Base-by-base conservation (phyloP, 225 moss, liverwort and hornwort species). In the Asterella californica region DNA sequence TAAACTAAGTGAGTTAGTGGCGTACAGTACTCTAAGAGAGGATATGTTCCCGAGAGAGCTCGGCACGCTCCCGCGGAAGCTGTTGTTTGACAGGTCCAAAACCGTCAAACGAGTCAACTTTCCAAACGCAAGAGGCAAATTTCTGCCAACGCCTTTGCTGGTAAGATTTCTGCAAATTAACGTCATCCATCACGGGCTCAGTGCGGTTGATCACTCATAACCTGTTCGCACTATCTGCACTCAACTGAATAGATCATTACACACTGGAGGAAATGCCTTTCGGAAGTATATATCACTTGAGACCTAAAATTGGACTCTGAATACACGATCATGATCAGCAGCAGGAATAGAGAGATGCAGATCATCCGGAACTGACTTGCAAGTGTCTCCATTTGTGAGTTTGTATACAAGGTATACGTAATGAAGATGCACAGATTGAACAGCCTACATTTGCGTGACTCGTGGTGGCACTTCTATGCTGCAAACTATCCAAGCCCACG, bases 11-110 rank as follows among this genome's bases (percentile, higher is more conserved):
- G 62, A 9, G 19, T 25, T n/a, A 21, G 24, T 9, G 34, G 4
- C 57, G 30, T 76, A 76, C 76, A 76, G 57, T 34, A 22, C 76
- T 76, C 76, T 53, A 9, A 76, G 76, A 22, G 59, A 10, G 27
- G 33, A 24, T n/a, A 60, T 36, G 59, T 76, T 36, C n/a, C 32
- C 22, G 0, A 76, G 21, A 33, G 76, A 76, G 17, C 37, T 61
- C 21, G 59, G 57, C 22, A 76, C 0, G 24, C 21, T 7, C 36
- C 76, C 76, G 7, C 21, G 37, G 57, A 76, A 32, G 57, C 10
- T 57, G 36, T 76, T 76, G 36, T 76, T 76, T 59, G 76, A 57
- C 36, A 76, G 76, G 59, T 76, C 76, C 53, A 76, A 37, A 37
- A 76, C 19, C 15, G 76, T 76, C 15, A 76, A 24, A 24, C 76